Conservation (phyloP, 768 basidiomycete species). For the Mycena belliarum region DNA sequence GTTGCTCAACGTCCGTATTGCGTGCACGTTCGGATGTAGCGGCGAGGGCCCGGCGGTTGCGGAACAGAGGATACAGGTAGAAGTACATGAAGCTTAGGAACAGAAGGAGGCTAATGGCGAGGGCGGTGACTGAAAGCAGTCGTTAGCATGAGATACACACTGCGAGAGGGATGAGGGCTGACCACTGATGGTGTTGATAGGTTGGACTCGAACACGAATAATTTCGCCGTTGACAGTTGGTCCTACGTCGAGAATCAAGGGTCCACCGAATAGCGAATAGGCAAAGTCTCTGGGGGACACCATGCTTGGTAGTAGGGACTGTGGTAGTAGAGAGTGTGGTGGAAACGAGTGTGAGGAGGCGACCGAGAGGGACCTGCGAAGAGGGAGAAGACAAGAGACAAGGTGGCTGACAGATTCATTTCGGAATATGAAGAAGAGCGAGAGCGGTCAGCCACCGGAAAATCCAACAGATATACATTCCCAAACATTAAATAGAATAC, state of each 20-base stretch:
- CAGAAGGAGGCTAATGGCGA: constrained; percentile 25
- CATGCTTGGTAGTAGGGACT: constrained; percentile 18
- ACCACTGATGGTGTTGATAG: constrained; percentile 23
- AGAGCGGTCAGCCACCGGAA: constrained; percentile 9
- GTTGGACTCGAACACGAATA: constrained; percentile 19
- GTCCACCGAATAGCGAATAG: constrained; percentile 20
- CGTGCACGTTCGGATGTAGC: neutral
- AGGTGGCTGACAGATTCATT: constrained; percentile 9
- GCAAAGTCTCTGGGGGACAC: constrained; percentile 9
- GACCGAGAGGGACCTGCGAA: neutral
- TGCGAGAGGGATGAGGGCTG: neutral
- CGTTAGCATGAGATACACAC: neutral
- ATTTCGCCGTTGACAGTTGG: constrained; percentile 22
- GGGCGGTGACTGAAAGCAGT: constrained; percentile 23
- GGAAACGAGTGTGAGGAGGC: constrained; percentile 18
- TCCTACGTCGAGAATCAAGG: constrained; percentile 18
- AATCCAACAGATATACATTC: neutral
- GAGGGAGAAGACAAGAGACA: constrained; percentile 4
- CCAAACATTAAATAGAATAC: constrained; percentile 1
- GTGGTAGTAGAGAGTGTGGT: constrained; percentile 11
- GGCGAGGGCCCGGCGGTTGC: neutral
- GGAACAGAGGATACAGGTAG: constrained; percentile 27
- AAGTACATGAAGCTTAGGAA: constrained; percentile 28
- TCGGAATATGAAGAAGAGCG: neutral
- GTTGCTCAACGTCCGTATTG: constrained; percentile 13